A percentile compares a stretch with the other conserved stretches of the same genome.
Evolutionary conservation across 2,329 filamentous ascomycete genomes (phyloP).

Genomic region (Epichloe brachyelytri): DNA sequence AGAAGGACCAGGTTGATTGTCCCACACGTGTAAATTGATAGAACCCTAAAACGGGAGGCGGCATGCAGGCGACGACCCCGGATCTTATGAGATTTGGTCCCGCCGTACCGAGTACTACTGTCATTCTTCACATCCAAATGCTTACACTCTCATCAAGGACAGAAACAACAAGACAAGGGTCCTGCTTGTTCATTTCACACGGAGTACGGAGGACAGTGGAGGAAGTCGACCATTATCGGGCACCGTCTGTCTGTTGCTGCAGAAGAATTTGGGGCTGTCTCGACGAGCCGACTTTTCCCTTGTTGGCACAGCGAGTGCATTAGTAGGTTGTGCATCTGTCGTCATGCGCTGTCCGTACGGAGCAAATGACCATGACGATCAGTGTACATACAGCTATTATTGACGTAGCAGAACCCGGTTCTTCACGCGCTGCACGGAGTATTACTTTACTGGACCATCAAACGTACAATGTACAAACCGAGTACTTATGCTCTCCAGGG

Average conservation of each 20-base stretch:
- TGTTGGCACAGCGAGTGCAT: background rate
- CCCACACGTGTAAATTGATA: no score
- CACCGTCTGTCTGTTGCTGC: no score
- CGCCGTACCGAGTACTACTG: background rate
- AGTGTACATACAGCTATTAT: background rate
- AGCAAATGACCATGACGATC: background rate
- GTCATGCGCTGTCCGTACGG: background rate
- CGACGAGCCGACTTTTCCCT: background rate
- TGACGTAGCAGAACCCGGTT: background rate
- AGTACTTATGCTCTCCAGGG: no score
- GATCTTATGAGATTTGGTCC: background rate
- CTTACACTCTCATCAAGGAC: no score
- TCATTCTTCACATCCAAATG: background rate
- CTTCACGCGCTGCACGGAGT: no score
- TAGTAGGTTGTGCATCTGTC: background rate
- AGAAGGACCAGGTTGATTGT: no score
- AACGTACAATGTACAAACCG: no score
- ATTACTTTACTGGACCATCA: no score
- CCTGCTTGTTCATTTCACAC: background rate
- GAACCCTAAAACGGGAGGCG: no score
- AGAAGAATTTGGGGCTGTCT: background rate
- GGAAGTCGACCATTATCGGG: no score
- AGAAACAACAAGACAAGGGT: background rate
- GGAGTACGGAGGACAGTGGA: no score
- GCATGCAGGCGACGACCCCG: background rate